Percentiles rank a stretch among this genome's conserved stretches.
phyloP scores from a whole-genome alignment of 1,284 basidiomycete species.

The Papiliotrema nemorosa region DNA sequence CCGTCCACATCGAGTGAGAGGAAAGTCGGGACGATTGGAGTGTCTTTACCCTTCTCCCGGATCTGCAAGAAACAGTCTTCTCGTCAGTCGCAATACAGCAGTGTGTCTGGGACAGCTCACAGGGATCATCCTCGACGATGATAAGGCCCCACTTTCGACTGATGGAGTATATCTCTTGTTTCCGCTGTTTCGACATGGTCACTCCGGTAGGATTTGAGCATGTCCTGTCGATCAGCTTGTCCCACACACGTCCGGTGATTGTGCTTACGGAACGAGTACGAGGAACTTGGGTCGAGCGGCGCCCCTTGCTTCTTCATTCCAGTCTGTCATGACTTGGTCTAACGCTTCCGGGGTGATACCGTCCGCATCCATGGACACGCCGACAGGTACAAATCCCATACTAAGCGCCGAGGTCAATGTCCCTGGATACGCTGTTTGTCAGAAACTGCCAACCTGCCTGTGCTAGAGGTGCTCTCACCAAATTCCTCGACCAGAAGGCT shows the following conservation, averaged over 20 bases:
- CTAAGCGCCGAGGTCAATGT: slow-evolving; percentile 53
- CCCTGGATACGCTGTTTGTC: slow-evolving; percentile 56
- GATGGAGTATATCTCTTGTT: slow-evolving; percentile 69
- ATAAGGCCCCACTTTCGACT: slow-evolving; percentile 69
- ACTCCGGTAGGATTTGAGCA: slow-evolving; percentile 66
- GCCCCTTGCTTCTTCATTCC: slow-evolving; percentile 60
- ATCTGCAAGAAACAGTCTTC: slow-evolving; percentile 46
- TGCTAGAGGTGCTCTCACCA: slow-evolving; percentile 16
- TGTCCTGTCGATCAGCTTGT: slow-evolving; percentile 52
- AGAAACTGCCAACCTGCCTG: neutral
- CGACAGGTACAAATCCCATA: slow-evolving; percentile 55
- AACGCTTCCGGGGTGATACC: slow-evolving; percentile 63
- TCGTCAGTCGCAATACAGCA: slow-evolving; percentile 6
- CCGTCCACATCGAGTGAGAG: slow-evolving; percentile 65
- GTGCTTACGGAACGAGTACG: slow-evolving; percentile 28
- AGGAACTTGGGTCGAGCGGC: slow-evolving; percentile 54
- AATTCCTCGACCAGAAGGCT: slow-evolving; percentile 42
- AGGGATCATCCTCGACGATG: slow-evolving; percentile 73
- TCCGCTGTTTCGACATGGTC: slow-evolving; percentile 61
- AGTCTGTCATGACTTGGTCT: slow-evolving; percentile 58
- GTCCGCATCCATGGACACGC: slow-evolving; percentile 64
- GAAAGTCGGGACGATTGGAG: slow-evolving; percentile 28
- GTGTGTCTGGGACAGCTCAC: slow-evolving; percentile 35
- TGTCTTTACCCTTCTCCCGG: slow-evolving; percentile 47
- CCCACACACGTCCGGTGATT: too few species aligned